A percentile compares a stretch with the other conserved stretches of the same genome.
Evolutionary conservation across 345 rosid genomes (phyloP).

Genomic region (Nephelium lappaceum): DNA sequence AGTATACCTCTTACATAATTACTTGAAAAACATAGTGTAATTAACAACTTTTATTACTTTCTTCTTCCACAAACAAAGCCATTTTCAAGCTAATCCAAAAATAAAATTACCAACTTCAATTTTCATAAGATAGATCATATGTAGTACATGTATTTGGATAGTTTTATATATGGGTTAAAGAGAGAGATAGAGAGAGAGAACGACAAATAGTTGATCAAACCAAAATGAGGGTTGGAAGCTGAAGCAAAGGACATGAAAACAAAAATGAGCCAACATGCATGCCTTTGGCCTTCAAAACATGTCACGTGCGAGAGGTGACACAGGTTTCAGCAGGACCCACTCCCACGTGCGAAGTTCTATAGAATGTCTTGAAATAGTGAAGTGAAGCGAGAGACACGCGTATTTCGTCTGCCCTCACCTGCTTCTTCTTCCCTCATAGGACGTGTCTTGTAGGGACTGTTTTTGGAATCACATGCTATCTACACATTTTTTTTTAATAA

Average conservation of each 20-base stretch:
- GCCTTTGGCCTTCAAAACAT: conserved; percentile 1
- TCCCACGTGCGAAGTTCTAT: conserved; percentile 25
- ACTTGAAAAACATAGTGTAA: too few relatives aligned
- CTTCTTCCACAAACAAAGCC: too few relatives aligned
- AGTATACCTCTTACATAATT: background rate
- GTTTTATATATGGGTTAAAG: too few relatives aligned
- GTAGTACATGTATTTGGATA: too few relatives aligned
- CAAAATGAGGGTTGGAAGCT: background rate
- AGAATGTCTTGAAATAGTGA: conserved; percentile 2
- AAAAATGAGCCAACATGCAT: background rate
- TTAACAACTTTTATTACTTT: too few relatives aligned
- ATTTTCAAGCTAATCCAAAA: background rate
- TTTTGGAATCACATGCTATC: background rate
- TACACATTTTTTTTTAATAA: too few relatives aligned
- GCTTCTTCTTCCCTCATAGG: background rate
- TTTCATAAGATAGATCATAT: too few relatives aligned
- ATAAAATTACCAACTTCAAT: too few relatives aligned
- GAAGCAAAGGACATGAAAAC: background rate
- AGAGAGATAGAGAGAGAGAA: too few relatives aligned
- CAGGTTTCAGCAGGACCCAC: background rate
- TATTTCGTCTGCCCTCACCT: background rate
- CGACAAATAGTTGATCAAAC: background rate
- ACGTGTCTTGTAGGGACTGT: background rate
- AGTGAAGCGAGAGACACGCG: background rate
- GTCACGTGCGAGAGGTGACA: conserved; percentile 18